Evolutionary conservation across 73 alveolate species (phyloP), one percentile per base, ranked within the genome.

Genomic region (Tetrahymena elliotti): DNA sequence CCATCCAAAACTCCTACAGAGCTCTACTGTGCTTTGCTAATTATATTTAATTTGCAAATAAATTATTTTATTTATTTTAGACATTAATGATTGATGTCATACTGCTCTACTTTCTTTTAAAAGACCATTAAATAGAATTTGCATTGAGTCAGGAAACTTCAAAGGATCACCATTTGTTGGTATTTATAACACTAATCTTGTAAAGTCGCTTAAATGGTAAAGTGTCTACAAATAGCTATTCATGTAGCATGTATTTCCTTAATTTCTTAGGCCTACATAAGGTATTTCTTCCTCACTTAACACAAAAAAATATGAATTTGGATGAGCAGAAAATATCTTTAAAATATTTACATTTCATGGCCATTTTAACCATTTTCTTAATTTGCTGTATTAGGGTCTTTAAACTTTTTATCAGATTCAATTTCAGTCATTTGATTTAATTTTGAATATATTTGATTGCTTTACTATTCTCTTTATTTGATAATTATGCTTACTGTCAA

Each of bases 181-280:
- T 68, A 68, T 68, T 31, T 68, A 27, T 68, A 68, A 68, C 22
- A 68, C 88, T 68, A 68, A 31, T 24, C 88, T 68, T 68, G 88
- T 68, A 68, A 68, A 68, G 11, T 68, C 88, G 4, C 88, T 31
- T 31, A 68, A 68, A 68, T 68, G 88, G 36, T 68, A 68, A 68
- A 98, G 96, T 20, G 98, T 96, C 96, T 98, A 98, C 38, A 98
- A 97, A 93, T 98, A 95, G 94, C 99, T 96, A 93, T 98, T 98
- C 99, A 98, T 97, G 83, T 98, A 98, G 93, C 99, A 98, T 1
- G 99, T 97, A 31, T 96, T 98, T 11, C 99, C 99, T 96, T 97
- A 97, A 94, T 97, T 97, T 93, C 95, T 95, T 94, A 97, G 93
- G 47, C 99, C 99, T 40, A 95, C 98, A n/a, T 68, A 68, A 0